Evolutionary conservation across 2,329 filamentous ascomycete genomes (phyloP), one percentile per base, ranked within the genome.

Genomic region (Neoscytalidium dimidiatum): DNA sequence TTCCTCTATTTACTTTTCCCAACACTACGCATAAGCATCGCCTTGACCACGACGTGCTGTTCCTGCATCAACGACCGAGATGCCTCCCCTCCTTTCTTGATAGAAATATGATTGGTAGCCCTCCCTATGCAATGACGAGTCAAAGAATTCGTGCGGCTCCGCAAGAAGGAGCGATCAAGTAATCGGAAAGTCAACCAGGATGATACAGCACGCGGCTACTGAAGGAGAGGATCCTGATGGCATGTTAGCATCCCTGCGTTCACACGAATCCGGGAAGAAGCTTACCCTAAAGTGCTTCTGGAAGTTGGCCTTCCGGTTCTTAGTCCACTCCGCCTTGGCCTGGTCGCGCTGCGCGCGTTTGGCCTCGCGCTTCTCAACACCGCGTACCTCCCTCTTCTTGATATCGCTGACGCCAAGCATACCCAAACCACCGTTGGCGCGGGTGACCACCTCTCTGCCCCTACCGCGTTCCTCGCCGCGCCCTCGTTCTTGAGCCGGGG

Each of bases 381-480:
- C 85, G 23, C 82, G 79, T 19, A 91, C 87, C 68, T 89, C 86
- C 60, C 85, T 85, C 81, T 89, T 94, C 83, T 92, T 91, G 66
- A 86, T 82, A n/a, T 90, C 89, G 5, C 86, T 88, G 6, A 92
- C 91, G 49, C 92, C 91, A 51, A 88, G 74, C 90, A 97, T 91
- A 48, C 92, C 92, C 31, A 85, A 74, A 31, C 87, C 90, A n/a
- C 89, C 90, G 68, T 92, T 88, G 21, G 88, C 89, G 67, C 92
- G 87, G 61, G 84, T 87, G 49, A 89, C 81, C 23, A 83, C 48
- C 66, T 81, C 77, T 35, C 81, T 76, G 29, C 70, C 69, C 26
- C 66, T 52, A 7, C 49, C 64, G 43, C 62, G 62, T 1, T 60
- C 56, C 8, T 60, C 56, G 56, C 53, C 53, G 19, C 61, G 44